These are phyloP conservation scores for Penicillium corylophilum DNA, from an alignment of 2,329 filamentous ascomycete genomes.

Conservation along the genomic window DNA sequence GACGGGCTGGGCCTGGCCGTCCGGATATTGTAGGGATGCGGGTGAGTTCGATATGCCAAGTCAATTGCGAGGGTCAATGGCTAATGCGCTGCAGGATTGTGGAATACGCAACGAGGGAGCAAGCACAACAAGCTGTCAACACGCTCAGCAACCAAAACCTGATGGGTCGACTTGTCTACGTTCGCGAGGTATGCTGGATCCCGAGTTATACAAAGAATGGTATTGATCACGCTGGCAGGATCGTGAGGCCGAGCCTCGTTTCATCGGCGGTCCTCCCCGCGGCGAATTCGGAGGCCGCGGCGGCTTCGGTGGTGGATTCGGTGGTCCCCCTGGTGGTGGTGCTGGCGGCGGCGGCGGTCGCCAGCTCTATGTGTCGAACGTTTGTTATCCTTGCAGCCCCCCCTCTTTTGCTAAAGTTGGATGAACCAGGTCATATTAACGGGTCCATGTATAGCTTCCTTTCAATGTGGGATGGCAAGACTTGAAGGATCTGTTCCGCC, in stretches of 20 bases:
- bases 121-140: conserved; percentile 95
- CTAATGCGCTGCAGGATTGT: conserved; percentile 72
- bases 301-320: conserved; percentile 47
- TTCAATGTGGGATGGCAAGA: conserved; percentile 99
- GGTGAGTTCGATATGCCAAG: conserved; percentile 63
- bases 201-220: neutral
- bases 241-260: conserved; percentile 95
- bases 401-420: conserved; percentile 13
- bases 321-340: conserved; percentile 47
- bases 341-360: conserved; percentile 61
- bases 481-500: conserved; percentile 96
- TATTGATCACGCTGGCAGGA: conserved; percentile 59
- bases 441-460: conserved; percentile 66
- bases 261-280: conserved; percentile 72
- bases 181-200: conserved; percentile 72
- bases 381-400: conserved; percentile 60
- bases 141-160: conserved; percentile 98
- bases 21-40: conserved; percentile 97
- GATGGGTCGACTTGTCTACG: conserved; percentile 97
- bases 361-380: conserved; percentile 97
- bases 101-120: conserved; percentile 99
- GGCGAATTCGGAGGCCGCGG: conserved; percentile 61
- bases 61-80: neutral
- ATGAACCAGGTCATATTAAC: conserved; percentile 17
- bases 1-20: conserved; percentile 95